Evolutionary conservation across 805 yeast genomes (phyloP), one percentile per base, ranked within the genome.

Genomic region (Yarrowia sp.): DNA sequence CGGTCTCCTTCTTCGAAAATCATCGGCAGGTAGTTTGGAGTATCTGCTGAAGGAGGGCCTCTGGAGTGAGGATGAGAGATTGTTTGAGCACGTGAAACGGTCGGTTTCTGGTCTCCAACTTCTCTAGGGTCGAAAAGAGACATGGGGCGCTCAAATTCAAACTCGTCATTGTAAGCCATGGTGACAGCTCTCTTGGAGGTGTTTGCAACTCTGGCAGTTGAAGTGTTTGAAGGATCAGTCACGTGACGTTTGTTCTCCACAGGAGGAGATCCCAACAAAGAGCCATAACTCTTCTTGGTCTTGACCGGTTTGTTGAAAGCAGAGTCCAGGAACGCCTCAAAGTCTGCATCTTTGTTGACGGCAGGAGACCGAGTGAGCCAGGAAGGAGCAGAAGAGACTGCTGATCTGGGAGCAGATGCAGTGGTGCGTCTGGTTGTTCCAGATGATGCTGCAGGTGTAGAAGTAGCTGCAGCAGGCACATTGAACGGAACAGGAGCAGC

Each of bases 1-100:
- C 76, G 57, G 60, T 75, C 57, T 4, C 57, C 78, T 45, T 76
- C 79, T 57, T 77, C 79, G 60, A 77, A 77, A 31, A 76, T 75
- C 77, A 75, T 75, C 0, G 79, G 79, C 67, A 77, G 64, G 28
- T 74, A 65, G 58, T 70, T 73, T 11, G 55, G 55, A 18, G 66
- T 28, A 35, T 50, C 55, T 22, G 51, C 28, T 15, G 44, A 28
- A 15, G 39, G 41, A 1, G 39, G 53, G 14, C 33, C 53, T 17
- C 55, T 31, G 3, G 51, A 45, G 22, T 45, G 51, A 35, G 17
- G 61, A 57, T 18, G 68, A 45, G 60, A 57, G 28, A 66, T 68
- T 22, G 68, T 51, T 39, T 65, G 50, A 10, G 71, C 53, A 1
- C 53, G 22, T 1, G 38, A 10, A 4, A 47, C 53, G 9, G 39